A percentile compares a stretch with the other conserved stretches of the same genome.
These are phyloP conservation scores for Syncephalastrum monosporum DNA, from an alignment of 371 early-diverging fungal genomes.

Conservation along the genomic window DNA sequence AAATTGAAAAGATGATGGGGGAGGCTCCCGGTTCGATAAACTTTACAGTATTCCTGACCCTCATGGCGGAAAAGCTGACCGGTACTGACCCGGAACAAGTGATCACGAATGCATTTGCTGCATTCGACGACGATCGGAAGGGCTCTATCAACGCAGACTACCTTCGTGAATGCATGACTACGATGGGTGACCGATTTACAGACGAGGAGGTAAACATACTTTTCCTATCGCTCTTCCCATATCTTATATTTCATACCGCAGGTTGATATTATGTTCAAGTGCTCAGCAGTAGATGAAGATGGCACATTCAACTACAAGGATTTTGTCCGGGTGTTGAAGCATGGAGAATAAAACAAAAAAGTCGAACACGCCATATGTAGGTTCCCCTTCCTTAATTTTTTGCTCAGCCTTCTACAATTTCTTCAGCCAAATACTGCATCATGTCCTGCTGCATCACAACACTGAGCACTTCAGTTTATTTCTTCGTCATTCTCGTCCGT, in stretches of 20 bases:
- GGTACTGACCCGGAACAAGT: constrained; percentile 88
- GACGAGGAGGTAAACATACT: constrained; percentile 75
- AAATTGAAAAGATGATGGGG: constrained; percentile 88
- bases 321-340: constrained; percentile 90
- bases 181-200: constrained; percentile 89
- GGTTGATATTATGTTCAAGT: constrained; percentile 94
- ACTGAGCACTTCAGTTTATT: too few species aligned
- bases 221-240: not conserved
- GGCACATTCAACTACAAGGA: constrained; percentile 89
- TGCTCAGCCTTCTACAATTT: not conserved
- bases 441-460: too few species aligned
- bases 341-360: constrained; percentile 70
- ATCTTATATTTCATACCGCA: constrained; percentile 21
- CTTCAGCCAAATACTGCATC: too few species aligned
- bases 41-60: constrained; percentile 92
- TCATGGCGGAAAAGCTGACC: constrained; percentile 92
- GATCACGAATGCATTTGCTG: constrained; percentile 84
- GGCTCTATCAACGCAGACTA: constrained; percentile 82
- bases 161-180: constrained; percentile 82
- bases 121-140: constrained; percentile 82
- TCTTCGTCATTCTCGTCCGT: too few species aligned
- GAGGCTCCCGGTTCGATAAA: constrained; percentile 88
- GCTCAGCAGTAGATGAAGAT: constrained; percentile 76
- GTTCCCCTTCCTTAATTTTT: not conserved
- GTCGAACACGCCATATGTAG: not conserved